Base-by-base conservation (phyloP, 345 rosid genomes). In the Lepidium didymum region DNA sequence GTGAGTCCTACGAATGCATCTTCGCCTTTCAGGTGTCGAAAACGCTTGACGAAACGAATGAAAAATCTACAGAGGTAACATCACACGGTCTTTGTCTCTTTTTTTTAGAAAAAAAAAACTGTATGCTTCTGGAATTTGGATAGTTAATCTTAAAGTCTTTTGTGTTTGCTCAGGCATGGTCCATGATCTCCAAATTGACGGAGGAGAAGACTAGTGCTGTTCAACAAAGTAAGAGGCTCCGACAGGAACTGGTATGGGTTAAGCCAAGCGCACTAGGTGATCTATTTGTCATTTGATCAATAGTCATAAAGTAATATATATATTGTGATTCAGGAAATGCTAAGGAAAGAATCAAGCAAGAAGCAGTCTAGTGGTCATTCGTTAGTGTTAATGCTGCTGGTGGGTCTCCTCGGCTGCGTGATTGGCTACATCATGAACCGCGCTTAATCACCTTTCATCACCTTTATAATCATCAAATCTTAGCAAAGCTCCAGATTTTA, bases 161-260 rank as follows among this genome's bases (percentile, higher is more conserved):
- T 58, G 23, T 47, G 5, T 38, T 77, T 52, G 37, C 41, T 55
- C 81, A 89, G 95, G 81, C 84, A 18, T 87, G 89, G 94, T 81
- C 95, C n/a, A 33, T 81, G 66, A 85, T 92, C 49, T 83, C 89
- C 16, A 86, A 73, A 69, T 70, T 92, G 81, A 89, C 91, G 0
- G 92, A 87, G 15, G 96, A 92, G 82, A 92, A 87, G 81, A 42
- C 82, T 53, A 46, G 64, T 65, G 95, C 92, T 27, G 57, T 85
- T 34, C 81, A 82, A 47, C 89, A 81, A 79, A 85, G 77, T 63
- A 82, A 82, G 70, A 80, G 62, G 83, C 84, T 92, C 61, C 77
- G 11, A 23, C 82, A 67, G 57, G 98, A 89, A 83, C 78, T 92
- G 96, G 98, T 92, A 82, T 60, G 74, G 16, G 8, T 71, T 43